phyloP scores from a whole-genome alignment of 2,329 filamentous ascomycete genomes.

The Moelleriella libera region DNA sequence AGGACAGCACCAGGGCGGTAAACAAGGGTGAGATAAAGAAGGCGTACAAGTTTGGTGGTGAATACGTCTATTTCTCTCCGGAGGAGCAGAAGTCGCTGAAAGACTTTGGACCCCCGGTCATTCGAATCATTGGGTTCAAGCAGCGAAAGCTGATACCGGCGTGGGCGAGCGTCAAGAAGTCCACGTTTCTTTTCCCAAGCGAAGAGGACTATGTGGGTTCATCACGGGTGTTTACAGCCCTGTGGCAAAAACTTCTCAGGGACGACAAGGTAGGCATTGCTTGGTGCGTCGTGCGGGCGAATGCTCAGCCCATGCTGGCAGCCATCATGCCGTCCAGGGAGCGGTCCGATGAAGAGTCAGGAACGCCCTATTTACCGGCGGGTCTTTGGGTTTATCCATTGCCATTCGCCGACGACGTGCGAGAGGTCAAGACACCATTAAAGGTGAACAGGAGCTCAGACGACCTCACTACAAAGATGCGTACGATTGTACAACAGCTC shows the following conservation, averaged over 20 bases:
- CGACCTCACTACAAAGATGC: slow-evolving; percentile 67
- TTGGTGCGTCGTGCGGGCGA: slow-evolving; percentile 77
- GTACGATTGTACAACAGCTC: slow-evolving; percentile 66
- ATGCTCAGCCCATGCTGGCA: slow-evolving; percentile 65
- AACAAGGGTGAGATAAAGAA: slow-evolving; percentile 75
- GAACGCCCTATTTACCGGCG: slow-evolving; percentile 58
- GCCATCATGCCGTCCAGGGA: slow-evolving; percentile 68
- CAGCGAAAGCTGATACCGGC: slow-evolving; percentile 56
- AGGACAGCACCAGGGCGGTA: slow-evolving; percentile 62
- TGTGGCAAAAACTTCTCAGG: slow-evolving; percentile 74
- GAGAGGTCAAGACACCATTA: slow-evolving; percentile 52
- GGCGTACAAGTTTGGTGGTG: slow-evolving; percentile 91
- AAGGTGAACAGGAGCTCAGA: slow-evolving; percentile 45
- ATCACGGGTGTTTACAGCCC: slow-evolving; percentile 78
- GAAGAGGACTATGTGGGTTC: slow-evolving; percentile 85
- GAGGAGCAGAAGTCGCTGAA: slow-evolving; percentile 71
- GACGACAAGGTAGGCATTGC: slow-evolving; percentile 72
- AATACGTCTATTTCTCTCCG: slow-evolving; percentile 71
- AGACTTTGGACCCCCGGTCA: slow-evolving; percentile 66
- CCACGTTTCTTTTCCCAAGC: slow-evolving; percentile 86
- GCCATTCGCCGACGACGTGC: slow-evolving; percentile 79
- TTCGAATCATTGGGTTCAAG: slow-evolving; percentile 92
- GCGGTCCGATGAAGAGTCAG: slow-evolving; percentile 46
- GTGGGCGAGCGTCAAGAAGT: slow-evolving; percentile 78
- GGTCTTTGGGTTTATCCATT: slow-evolving; percentile 83